Evolutionary conservation across 257 asterid genomes (phyloP).

Genomic region (Euphrasia confusa): DNA sequence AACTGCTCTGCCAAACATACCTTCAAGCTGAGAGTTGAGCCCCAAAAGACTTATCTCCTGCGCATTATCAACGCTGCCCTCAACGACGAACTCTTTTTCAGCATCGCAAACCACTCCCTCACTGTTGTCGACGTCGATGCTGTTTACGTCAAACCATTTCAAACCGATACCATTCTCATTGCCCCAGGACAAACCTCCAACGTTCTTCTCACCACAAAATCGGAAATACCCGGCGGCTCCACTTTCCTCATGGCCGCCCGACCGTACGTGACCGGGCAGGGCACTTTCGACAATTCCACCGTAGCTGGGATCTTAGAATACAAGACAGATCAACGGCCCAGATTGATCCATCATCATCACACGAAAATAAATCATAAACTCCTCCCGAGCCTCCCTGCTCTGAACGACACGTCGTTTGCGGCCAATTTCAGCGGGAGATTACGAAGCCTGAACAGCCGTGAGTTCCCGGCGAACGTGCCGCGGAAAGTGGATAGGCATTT

Average conservation of each 20-base stretch:
- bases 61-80: too few species aligned
- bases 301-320: slow-evolving; percentile 34
- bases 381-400: slow-evolving; percentile 31
- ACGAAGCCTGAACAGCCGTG: slow-evolving; percentile 23
- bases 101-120: slow-evolving; percentile 41
- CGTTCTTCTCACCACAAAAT: slow-evolving; percentile 36
- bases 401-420: slow-evolving; percentile 34
- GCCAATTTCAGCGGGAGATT: slow-evolving; percentile 23
- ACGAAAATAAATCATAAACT: slow-evolving; percentile 9
- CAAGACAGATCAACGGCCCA: slow-evolving; percentile 5
- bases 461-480: slow-evolving; percentile 36
- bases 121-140: slow-evolving; percentile 41
- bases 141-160: slow-evolving; percentile 41
- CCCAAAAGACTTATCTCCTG: too few species aligned
- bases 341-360: neutral
- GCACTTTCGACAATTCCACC: slow-evolving; percentile 39
- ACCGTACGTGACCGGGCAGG: slow-evolving; percentile 37
- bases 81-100: slow-evolving; percentile 46
- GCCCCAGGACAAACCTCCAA: slow-evolving; percentile 46
- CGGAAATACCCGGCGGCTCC: slow-evolving; percentile 18
- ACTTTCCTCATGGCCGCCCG: slow-evolving; percentile 33
- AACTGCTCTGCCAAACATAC: slow-evolving; percentile 43
- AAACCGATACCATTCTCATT: slow-evolving; percentile 28
- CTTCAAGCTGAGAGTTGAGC: slow-evolving; percentile 34
- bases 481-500: slow-evolving; percentile 25